phyloP scores from a whole-genome alignment of 208 protist genomes.

The Porcisia hertigi region DNA sequence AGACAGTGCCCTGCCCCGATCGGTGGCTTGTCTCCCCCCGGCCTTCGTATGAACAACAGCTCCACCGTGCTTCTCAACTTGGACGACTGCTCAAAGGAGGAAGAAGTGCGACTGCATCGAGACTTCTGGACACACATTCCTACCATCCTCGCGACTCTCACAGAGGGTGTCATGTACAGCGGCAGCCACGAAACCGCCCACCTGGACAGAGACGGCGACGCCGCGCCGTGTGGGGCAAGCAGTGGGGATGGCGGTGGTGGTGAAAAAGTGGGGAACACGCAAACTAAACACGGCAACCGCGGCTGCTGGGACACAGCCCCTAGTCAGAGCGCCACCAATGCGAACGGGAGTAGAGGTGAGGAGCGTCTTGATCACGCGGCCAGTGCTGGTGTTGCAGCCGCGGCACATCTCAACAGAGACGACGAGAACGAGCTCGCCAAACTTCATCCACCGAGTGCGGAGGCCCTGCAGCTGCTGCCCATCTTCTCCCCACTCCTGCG shows the following conservation, averaged over 20 bases:
- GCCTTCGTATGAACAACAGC: background rate
- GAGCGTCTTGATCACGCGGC: background rate
- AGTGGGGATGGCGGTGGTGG: no score
- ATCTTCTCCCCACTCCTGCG: slow-evolving; percentile 39
- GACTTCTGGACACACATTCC: slow-evolving; percentile 47
- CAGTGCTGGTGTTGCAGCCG: background rate
- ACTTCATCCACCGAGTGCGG: slow-evolving; percentile 32
- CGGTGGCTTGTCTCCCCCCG: background rate
- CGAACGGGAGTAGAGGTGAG: background rate
- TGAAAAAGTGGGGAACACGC: background rate
- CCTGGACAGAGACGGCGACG: background rate
- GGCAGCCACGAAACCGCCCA: background rate
- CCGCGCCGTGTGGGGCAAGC: background rate
- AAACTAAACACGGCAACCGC: background rate
- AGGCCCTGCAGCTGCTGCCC: slow-evolving; percentile 32
- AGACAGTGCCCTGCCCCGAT: background rate
- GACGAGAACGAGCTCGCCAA: slow-evolving; percentile 13
- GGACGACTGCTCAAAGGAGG: slow-evolving; percentile 21
- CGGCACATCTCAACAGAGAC: background rate
- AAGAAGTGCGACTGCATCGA: slow-evolving; percentile 36
- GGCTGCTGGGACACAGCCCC: background rate
- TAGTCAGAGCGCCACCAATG: background rate
- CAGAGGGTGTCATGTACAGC: slow-evolving; percentile 37
- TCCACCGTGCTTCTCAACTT: slow-evolving; percentile 8
- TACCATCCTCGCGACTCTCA: slow-evolving; percentile 32